Conservation (phyloP, 108 stramenopile species). For the Cyclotella sp. region DNA sequence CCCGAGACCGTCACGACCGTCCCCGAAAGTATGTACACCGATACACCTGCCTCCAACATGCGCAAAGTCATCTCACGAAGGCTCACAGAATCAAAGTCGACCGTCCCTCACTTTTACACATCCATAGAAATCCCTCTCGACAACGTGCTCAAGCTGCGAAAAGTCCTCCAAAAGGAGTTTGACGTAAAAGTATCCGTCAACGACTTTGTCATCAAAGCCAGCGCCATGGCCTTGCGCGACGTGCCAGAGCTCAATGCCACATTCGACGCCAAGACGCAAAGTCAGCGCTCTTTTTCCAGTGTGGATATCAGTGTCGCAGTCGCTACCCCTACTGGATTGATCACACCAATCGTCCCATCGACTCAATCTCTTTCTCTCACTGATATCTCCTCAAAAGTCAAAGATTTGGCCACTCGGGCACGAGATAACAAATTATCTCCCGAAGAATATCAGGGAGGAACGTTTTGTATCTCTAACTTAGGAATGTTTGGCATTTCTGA, state of each 20-base stretch:
- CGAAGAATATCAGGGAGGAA: slow-evolving; percentile 97
- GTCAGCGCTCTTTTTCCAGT: slow-evolving; percentile 63
- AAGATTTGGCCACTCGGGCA: slow-evolving; percentile 87
- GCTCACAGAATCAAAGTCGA: slow-evolving; percentile 94
- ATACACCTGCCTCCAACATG: slow-evolving; percentile 72
- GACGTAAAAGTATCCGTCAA: slow-evolving; percentile 94
- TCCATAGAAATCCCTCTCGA: slow-evolving; percentile 92
- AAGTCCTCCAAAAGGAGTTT: slow-evolving; percentile 71
- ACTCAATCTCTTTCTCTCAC: slow-evolving; percentile 83
- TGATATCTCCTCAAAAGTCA: slow-evolving; percentile 84
- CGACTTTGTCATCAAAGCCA: slow-evolving; percentile 96
- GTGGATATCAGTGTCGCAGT: slow-evolving; percentile 99
- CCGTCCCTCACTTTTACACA: slow-evolving; percentile 97
- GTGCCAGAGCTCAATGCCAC: slow-evolving; percentile 94
- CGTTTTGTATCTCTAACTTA: slow-evolving; percentile 96
- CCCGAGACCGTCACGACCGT: slow-evolving; percentile 61
- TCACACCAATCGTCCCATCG: slow-evolving; percentile 94
- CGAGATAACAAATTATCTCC: slow-evolving; percentile 89
- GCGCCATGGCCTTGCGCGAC: slow-evolving; percentile 95
- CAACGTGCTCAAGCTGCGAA: slow-evolving; percentile 82
- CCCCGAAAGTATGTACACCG: slow-evolving; percentile 43
- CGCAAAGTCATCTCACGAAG: slow-evolving; percentile 96
- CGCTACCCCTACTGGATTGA: slow-evolving; percentile 94
- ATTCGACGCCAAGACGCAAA: slow-evolving; percentile 50
- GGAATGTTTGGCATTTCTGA: slow-evolving; percentile 99